These are phyloP conservation scores for Acer yangbiense DNA, from an alignment of 345 rosid species.

Conservation along the genomic window DNA sequence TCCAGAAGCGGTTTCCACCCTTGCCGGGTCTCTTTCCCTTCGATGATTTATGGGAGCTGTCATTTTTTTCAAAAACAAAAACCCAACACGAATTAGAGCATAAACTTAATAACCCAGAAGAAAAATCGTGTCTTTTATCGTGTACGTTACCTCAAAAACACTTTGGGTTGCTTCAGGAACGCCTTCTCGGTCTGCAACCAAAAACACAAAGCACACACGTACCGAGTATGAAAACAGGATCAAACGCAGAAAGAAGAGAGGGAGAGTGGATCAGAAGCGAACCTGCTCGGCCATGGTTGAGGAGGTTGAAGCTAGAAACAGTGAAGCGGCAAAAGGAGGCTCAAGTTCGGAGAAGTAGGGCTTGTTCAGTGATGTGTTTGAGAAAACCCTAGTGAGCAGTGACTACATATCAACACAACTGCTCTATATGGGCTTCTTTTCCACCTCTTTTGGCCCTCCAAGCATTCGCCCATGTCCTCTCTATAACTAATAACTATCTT, in stretches of 20 bases:
- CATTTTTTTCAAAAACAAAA: neutral
- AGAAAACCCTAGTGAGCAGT: neutral
- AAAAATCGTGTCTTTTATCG: neutral
- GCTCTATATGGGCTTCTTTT: neutral
- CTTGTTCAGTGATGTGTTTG: too few relatives aligned
- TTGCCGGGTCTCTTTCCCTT: constrained; percentile 98
- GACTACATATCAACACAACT: neutral
- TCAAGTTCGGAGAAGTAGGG: neutral
- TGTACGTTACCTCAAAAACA: constrained; percentile 56
- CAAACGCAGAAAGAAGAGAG: neutral
- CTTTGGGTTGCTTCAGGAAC: constrained; percentile 79
- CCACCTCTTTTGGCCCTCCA: neutral
- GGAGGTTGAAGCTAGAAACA: neutral
- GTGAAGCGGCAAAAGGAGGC: neutral
- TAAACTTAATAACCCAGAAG: too few relatives aligned
- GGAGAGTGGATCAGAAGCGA: neutral
- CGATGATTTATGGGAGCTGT: constrained; percentile 80
- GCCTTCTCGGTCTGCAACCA: constrained; percentile 73
- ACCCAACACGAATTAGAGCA: neutral
- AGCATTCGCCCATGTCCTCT: neutral
- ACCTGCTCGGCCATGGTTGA: constrained; percentile 16
- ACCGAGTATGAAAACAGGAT: neutral
- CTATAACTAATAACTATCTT: too few relatives aligned
- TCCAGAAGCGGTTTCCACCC: constrained; percentile 88
- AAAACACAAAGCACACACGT: neutral